phyloP scores from a whole-genome alignment of 106 monocot genomes.

The Amphibolis antarctica region DNA sequence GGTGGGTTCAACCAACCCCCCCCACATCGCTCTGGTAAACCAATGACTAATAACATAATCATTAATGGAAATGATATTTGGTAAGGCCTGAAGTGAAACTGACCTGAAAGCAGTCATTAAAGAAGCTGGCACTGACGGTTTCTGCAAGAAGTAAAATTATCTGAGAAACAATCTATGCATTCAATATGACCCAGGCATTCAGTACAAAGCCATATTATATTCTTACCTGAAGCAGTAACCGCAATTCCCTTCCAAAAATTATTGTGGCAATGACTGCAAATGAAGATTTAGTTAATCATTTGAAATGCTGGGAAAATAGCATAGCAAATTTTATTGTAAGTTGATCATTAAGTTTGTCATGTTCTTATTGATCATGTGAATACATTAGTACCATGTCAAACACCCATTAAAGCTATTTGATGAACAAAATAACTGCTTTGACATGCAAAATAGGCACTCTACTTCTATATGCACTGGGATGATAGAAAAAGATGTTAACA shows the following conservation, averaged over 20 bases:
- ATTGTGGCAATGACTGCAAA: constrained; percentile 57
- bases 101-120: constrained; percentile 7
- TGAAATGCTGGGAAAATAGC: background rate
- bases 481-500: too few species aligned
- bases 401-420: too few species aligned
- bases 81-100: background rate
- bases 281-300: background rate
- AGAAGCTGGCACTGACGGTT: constrained; percentile 1
- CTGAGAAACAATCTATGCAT: background rate
- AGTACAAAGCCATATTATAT: background rate
- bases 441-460: too few species aligned
- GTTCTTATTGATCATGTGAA: too few species aligned
- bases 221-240: constrained; percentile 34
- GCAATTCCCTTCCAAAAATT: constrained; percentile 49
- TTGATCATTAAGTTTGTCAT: too few species aligned
- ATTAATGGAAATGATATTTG: too few species aligned
- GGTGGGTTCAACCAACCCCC: too few species aligned
- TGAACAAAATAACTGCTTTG: too few species aligned
- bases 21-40: too few species aligned
- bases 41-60: too few species aligned
- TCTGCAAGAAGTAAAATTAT: constrained; percentile 2
- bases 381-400: too few species aligned
- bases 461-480: too few species aligned
- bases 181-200: background rate
- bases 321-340: background rate